Base-by-base conservation (phyloP, 2,329 filamentous ascomycete species). In the Sarocladium brachiariae region DNA sequence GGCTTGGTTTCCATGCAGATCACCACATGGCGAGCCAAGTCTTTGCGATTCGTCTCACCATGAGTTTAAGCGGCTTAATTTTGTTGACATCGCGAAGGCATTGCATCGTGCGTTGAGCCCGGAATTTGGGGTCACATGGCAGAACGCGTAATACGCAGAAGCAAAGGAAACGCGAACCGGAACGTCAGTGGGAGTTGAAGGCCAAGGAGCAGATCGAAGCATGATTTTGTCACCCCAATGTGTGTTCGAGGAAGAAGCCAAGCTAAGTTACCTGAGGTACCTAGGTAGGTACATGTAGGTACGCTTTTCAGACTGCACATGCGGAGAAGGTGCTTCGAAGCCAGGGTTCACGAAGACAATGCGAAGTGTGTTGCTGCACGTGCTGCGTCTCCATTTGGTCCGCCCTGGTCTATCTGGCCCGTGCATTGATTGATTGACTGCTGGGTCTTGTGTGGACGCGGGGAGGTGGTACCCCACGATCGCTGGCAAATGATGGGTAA, bases 11-110 rank as follows among this genome's bases (percentile, higher is more conserved):
- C 11, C 7, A 14, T 27, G 39, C 23, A 4, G 39, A 43, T 27
- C 39, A 27, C 39, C 39, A 47, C 43, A 47, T 47, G 43, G 43
- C 10, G 18, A 10, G 18, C 27, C 43, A 3, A 21, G 24, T 33
- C n/a, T 6, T 4, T 33, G 43, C 43, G 25, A 47, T 47, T 47
- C 43, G 43, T 47, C 43, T 47, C 43, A 47, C 25, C 25, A 47
- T 47, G 43, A 47, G 43, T 47, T 25, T 24, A 47, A 47, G 25
- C 27, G 43, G 33, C 27, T 47, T 25, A 31, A n/a, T n/a, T 3
- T n/a, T 47, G 43, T 19, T 33, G 4, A 33, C 18, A n/a, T 43
- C 11, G 9, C 16, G n/a, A n/a, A n/a, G n/a, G n/a, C n/a, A n/a
- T n/a, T n/a, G 34, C 19, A 16, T 9, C 16, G 23, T 39, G 16